Evolutionary conservation across 805 yeast genomes (phyloP).

Genomic region (Candida odintsovae): DNA sequence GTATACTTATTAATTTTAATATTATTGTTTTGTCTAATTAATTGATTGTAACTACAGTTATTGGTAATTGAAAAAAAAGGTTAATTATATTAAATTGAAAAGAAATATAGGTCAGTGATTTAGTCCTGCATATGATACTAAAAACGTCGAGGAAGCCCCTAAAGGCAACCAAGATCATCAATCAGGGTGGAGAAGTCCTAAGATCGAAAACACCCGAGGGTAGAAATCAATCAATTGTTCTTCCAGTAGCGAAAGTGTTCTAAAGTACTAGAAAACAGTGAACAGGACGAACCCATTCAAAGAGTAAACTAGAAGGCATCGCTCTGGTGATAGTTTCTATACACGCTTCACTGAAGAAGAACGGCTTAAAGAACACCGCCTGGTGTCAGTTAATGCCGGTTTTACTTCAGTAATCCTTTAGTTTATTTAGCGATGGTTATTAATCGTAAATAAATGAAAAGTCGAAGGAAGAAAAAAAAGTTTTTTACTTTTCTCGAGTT

Average conservation of each 20-base stretch:
- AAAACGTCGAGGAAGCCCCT: not conserved
- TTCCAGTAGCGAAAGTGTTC: slow-evolving; percentile 27
- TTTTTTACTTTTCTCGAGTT: not conserved
- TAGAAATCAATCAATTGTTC: slow-evolving; percentile 12
- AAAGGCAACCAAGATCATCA: slow-evolving; percentile 7
- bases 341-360: not conserved
- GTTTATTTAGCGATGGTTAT: not conserved
- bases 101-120: slow-evolving; percentile 24
- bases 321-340: slow-evolving; percentile 9
- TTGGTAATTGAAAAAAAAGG: too few species aligned
- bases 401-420: not conserved
- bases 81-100: not conserved
- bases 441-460: not conserved
- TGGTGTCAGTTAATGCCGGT: not conserved
- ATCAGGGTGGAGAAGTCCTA: slow-evolving; percentile 28
- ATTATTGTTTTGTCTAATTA: not conserved
- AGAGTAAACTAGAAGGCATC: slow-evolving; percentile 26
- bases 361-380: not conserved
- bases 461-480: too few species aligned
- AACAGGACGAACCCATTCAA: slow-evolving; percentile 27
- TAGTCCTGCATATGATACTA: slow-evolving; percentile 21
- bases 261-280: slow-evolving; percentile 21
- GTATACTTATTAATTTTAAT: not conserved
- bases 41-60: not conserved
- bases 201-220: not conserved